Conservation (phyloP, 2,329 filamentous ascomycete genomes). For the Capronia americana region DNA sequence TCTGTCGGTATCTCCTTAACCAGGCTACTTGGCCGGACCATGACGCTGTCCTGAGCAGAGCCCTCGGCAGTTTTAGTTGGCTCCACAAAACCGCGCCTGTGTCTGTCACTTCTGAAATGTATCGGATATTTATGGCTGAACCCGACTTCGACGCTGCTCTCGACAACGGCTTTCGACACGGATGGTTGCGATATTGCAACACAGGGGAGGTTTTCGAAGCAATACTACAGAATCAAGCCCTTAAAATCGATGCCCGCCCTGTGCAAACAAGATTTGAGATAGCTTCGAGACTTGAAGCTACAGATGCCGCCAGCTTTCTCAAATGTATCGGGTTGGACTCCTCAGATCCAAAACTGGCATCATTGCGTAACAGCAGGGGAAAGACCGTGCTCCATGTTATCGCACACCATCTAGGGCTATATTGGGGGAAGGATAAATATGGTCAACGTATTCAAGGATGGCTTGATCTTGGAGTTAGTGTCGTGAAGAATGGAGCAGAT, state of each 20-base stretch:
- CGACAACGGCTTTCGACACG: neutral
- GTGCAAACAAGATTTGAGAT: conserved; percentile 9
- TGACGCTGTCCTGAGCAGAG: neutral
- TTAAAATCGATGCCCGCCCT: neutral
- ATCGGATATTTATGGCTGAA: conserved; percentile 6
- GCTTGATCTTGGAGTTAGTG: conserved; percentile 8
- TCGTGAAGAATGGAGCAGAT: conserved; percentile 8
- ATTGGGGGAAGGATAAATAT: neutral
- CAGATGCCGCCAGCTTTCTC: conserved; percentile 3
- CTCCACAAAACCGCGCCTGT: fast-evolving
- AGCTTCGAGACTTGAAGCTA: neutral
- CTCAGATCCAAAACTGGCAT: conserved; percentile 4
- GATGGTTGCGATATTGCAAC: neutral
- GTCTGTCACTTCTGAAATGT: neutral
- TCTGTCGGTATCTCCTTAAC: conserved; percentile 4
- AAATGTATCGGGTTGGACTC: neutral
- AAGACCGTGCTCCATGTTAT: conserved; percentile 4
- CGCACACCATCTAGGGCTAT: neutral
- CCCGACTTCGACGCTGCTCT: neutral
- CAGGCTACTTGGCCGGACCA: conserved; percentile 9
- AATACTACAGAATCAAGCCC: conserved; percentile 10
- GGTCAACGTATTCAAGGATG: neutral
- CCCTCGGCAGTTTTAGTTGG: neutral
- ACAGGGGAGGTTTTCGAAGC: neutral
- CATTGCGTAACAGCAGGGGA: neutral